A percentile compares a stretch with the other conserved stretches of the same genome.
Conservation (phyloP, 805 yeast genomes). For the Kazachstania africana region DNA sequence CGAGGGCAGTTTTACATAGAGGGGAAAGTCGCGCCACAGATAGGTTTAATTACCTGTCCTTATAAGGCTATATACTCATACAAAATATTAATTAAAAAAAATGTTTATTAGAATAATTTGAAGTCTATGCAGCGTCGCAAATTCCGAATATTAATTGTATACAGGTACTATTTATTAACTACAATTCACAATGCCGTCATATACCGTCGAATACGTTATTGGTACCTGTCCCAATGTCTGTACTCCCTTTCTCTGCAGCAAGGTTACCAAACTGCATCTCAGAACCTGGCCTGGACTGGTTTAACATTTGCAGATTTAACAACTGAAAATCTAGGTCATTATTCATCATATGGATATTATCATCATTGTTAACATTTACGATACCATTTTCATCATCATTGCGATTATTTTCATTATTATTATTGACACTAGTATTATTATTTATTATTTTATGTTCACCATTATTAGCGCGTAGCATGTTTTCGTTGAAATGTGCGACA, state of each 20-base stretch:
- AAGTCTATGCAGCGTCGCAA: not conserved
- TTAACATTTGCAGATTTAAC: not conserved
- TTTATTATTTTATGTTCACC: no score
- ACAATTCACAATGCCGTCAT: not conserved
- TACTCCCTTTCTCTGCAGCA: not conserved
- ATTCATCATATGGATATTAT: conserved; percentile 13
- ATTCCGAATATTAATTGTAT: no score
- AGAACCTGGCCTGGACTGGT: no score
- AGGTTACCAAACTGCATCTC: no score
- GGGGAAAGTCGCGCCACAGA: no score
- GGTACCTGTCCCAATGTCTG: not conserved
- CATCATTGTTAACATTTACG: conserved; percentile 12
- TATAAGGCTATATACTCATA: not conserved
- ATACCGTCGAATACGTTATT: not conserved
- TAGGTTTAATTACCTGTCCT: not conserved
- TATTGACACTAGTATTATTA: no score
- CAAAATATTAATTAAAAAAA: no score
- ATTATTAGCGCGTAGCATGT: not conserved
- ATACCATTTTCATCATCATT: not conserved
- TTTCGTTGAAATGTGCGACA: not conserved
- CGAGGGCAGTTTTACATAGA: no score
- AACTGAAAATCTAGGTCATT: not conserved
- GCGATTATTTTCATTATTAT: not conserved
- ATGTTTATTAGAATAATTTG: not conserved
- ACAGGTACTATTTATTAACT: not conserved